Base-by-base conservation (phyloP, 768 basidiomycete species). In the Cantharellus anzutake region DNA sequence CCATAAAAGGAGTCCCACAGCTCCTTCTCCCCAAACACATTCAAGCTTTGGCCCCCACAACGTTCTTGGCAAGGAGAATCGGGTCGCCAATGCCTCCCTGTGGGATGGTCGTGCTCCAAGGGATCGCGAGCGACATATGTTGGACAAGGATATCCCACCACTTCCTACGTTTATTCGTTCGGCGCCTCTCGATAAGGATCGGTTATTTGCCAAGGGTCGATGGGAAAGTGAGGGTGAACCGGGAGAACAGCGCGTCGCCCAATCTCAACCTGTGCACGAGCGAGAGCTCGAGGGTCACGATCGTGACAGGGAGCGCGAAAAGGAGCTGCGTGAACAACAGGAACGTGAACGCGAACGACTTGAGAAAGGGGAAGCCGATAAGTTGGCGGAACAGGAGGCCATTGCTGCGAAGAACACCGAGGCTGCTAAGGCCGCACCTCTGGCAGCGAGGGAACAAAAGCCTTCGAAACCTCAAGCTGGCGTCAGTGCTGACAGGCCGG, bases 21-120 rank as follows among this genome's bases (percentile, higher is more conserved):
- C 44, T 11, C 44, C 44, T 48, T 48, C 44, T 29, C 44, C 44
- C 29, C 44, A 48, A 29, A 48, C 44, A 11, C 11, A 11, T 48
- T 48, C 44, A 11, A 29, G 44, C 44, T 11, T 48, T 48, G 11
- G 11, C 44, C 44, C 29, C 44, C 11, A 48, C 44, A 11, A 48
- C 44, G 44, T 11, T 29, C 11, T 11, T 48, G 44, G 52, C 11
- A 62, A 62, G 61, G 60, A 62, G 42, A 62, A 62, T 35, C 61
- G 61, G 5, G 60, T 4, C n/a, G 34, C 42, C 4, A 56, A 55
- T 34, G 58, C 48, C 16, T 29, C 34, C 4, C 51, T 48, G 55
- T 44, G 39, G 48, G 58, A 59, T 51, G 20, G 60, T n/a, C 44
- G 60, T 41, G 41, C 42, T 48, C 11, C 29, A 11, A 11, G 11